Base-by-base conservation (phyloP, 176 grass and related monocot species). In the Otatea glauca region DNA sequence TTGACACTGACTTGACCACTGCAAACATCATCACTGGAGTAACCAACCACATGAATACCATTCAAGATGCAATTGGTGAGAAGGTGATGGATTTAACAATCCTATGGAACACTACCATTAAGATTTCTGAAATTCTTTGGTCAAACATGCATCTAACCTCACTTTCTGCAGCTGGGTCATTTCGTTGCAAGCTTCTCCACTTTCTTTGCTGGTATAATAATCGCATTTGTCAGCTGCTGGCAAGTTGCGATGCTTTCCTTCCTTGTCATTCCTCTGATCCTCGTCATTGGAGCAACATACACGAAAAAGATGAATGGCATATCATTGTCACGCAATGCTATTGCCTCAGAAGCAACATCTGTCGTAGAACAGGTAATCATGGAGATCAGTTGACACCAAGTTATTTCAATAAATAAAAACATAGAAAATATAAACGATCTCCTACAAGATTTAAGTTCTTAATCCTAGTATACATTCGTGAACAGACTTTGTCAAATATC, bases 51-150 rank as follows among this genome's bases (percentile, higher is more conserved):
- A 91, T 91, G 89, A 91, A 63, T 45, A 25, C 70, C 85, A 87
- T 91, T 71, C 89, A 91, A 75, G 89, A 91, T 25, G 89, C 89
- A 74, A 91, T 91, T 73, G 86, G 86, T 42, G 81, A 88, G 86
- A 82, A 91, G 81, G 85, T 88, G 71, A 61, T 9, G 4, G 24
- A 77, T 43, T 86, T 81, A 18, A 60, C 11, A 45, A 56, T 74
- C 38, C 59, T 49, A 29, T 0, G 9, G 41, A 76, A 16, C 34
- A 54, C 35, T 45, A 54, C 42, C 7, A n/a, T 1, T n/a, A 27
- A 56, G 23, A 37, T 39, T 80, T 76, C 17, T 51, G 56, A 69
- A 66, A 32, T 29, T 51, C 4, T 55, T 9, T 45, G 9, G 64
- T 70, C 42, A 65, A 70, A 89, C 20, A 53, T 70, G 64, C 45